A percentile compares a stretch with the other conserved stretches of the same genome.
Conservation (phyloP, 1,284 basidiomycete species). For the Ganoderma resinaceum region DNA sequence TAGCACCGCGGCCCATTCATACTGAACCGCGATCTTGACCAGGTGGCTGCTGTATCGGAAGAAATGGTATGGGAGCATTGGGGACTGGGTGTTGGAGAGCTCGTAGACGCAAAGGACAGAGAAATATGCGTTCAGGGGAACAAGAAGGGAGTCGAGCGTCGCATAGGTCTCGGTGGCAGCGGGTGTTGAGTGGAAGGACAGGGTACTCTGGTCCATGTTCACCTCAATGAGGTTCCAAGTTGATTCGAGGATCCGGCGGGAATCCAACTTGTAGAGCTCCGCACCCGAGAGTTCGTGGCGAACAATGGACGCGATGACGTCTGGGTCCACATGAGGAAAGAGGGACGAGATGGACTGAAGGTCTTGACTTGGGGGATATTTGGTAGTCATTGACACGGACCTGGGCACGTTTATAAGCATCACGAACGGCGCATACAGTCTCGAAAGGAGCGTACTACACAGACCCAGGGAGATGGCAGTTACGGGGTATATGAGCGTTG, state of each 20-base stretch:
- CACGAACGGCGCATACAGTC: constrained; percentile 13
- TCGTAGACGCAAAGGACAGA: constrained; percentile 41
- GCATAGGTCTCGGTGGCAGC: constrained; percentile 40
- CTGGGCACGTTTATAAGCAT: constrained; percentile 15
- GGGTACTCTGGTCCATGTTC: constrained; percentile 38
- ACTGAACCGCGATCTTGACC: constrained; percentile 40
- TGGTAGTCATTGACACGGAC: constrained; percentile 22
- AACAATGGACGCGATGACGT: constrained; percentile 40
- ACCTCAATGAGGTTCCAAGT: constrained; percentile 40
- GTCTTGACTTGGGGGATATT: constrained; percentile 33
- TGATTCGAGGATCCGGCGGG: constrained; percentile 40
- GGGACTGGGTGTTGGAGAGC: constrained; percentile 37
- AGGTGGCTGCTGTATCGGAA: constrained; percentile 43
- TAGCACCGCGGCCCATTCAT: constrained; percentile 44
- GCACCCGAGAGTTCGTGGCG: constrained; percentile 39
- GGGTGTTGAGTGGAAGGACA: constrained; percentile 34
- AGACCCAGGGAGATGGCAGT: neutral
- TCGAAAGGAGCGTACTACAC: constrained; percentile 20
- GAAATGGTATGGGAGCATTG: constrained; percentile 39
- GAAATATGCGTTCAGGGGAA: constrained; percentile 45
- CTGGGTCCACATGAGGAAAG: constrained; percentile 44
- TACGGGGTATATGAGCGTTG: constrained; percentile 10
- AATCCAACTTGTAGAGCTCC: constrained; percentile 45
- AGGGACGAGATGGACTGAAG: constrained; percentile 34
- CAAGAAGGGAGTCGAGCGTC: constrained; percentile 42